Percentiles rank a stretch among this genome's conserved stretches.
phyloP scores from a whole-genome alignment of 306 rosid species.

The Lablab purpureus region DNA sequence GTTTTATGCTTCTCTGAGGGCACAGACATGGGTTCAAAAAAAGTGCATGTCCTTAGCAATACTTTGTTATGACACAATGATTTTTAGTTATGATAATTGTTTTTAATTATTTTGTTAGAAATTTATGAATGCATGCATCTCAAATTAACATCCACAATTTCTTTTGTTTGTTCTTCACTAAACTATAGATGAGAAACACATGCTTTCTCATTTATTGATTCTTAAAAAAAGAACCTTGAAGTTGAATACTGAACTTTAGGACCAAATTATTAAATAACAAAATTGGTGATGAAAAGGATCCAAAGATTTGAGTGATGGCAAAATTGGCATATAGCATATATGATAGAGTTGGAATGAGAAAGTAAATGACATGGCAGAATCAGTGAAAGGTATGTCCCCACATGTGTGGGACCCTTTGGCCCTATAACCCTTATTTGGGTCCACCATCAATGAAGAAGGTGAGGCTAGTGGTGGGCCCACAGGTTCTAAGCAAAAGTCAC shows the following conservation, averaged over 20 bases:
- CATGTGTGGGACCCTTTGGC: conserved; percentile 47
- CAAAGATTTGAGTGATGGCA: conserved; percentile 11
- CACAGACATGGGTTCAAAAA: not conserved
- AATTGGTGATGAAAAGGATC: not conserved
- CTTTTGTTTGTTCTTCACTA: not conserved
- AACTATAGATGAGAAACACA: not conserved
- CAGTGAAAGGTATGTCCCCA: conserved; percentile 42
- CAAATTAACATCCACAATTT: not conserved
- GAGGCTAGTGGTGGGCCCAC: no score
- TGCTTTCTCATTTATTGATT: not conserved
- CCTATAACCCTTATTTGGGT: conserved; percentile 26
- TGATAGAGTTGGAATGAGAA: conserved; percentile 31
- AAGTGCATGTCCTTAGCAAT: not conserved
- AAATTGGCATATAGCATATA: conserved; percentile 25
- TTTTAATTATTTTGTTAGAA: conserved; percentile 14
- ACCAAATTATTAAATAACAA: conserved; percentile 30
- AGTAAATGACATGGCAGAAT: conserved; percentile 49
- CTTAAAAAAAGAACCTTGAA: conserved; percentile 15
- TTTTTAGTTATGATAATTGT: conserved; percentile 17
- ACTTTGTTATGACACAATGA: conserved; percentile 37
- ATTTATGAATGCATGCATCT: not conserved
- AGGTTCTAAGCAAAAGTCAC: not conserved
- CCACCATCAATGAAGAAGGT: conserved; percentile 44
- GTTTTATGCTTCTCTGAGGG: not conserved
- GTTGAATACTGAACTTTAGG: conserved; percentile 39